Evolutionary conservation across 805 yeast genomes (phyloP).

Genomic region (Sporopachydermia lactativora): DNA sequence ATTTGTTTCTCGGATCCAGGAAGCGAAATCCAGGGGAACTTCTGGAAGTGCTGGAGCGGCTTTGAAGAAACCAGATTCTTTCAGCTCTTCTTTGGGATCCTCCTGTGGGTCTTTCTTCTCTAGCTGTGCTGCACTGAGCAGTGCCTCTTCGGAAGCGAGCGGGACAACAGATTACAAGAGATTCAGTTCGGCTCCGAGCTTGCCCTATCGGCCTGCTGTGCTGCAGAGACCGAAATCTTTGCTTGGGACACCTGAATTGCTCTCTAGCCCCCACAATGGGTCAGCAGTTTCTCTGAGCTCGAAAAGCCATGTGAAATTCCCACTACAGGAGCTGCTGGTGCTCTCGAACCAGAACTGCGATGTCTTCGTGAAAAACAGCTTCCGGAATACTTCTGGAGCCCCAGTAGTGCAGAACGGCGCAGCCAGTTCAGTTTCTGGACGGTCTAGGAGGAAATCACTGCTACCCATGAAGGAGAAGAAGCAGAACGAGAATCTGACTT

Average conservation of each 20-base stretch:
- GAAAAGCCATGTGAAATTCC: not conserved
- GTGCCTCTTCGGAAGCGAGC: not conserved
- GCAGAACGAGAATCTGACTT: not conserved
- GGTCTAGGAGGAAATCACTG: not conserved
- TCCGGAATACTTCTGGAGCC: not conserved
- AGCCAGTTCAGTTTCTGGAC: not conserved
- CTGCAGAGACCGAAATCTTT: slow-evolving; percentile 1
- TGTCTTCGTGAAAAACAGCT: not conserved
- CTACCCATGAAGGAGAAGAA: not conserved
- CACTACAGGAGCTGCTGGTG: not conserved
- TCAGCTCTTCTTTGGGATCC: not conserved
- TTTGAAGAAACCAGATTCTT: slow-evolving; percentile 1
- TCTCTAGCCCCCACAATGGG: not conserved
- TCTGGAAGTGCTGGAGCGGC: not conserved
- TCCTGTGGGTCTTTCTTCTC: not conserved
- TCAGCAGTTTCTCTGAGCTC: not conserved
- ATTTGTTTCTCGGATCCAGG: not conserved
- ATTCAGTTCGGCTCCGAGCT: not conserved
- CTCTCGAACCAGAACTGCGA: not conserved
- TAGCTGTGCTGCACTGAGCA: not conserved
- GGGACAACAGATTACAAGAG: not conserved
- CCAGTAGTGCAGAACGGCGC: not conserved
- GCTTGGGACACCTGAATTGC: not conserved
- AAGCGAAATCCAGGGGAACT: not conserved
- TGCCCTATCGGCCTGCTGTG: not conserved